Conservation (phyloP, 2,329 filamentous ascomycete species). For the Fusarium fracticaudum region DNA sequence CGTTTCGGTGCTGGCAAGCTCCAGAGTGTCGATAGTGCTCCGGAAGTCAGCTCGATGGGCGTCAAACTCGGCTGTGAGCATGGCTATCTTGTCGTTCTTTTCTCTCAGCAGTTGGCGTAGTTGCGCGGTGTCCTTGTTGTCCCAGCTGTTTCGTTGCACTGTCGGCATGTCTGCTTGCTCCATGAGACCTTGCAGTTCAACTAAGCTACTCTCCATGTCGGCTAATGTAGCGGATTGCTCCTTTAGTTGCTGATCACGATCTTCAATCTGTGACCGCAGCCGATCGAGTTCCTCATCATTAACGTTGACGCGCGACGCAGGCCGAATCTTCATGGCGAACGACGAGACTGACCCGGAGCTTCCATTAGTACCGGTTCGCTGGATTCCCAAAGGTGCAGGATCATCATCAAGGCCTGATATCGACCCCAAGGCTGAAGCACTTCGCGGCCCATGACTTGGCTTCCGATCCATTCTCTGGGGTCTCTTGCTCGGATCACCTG, state of each 20-base stretch:
- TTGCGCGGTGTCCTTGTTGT: conserved; percentile 78
- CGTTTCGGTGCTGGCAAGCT: conserved; percentile 94
- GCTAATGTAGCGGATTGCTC: conserved; percentile 84
- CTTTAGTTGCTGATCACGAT: conserved; percentile 86
- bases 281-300: conserved; percentile 79
- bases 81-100: conserved; percentile 95
- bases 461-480: conserved; percentile 58
- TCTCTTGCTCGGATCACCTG: conserved; percentile 70
- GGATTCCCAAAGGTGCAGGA: conserved; percentile 60
- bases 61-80: conserved; percentile 94
- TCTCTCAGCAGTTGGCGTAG: conserved; percentile 86
- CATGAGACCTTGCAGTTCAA: conserved; percentile 79
- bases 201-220: conserved; percentile 89
- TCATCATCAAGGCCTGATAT: conserved; percentile 67
- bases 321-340: conserved; percentile 62
- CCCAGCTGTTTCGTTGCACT: conserved; percentile 59
- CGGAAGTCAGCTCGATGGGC: conserved; percentile 94
- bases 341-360: conserved; percentile 65
- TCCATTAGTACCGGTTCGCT: conserved; percentile 63
- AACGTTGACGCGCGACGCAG: conserved; percentile 59
- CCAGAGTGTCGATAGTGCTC: conserved; percentile 95
- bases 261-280: conserved; percentile 78
- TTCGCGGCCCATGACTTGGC: conserved; percentile 64
- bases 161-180: conserved; percentile 60
- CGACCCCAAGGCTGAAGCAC: conserved; percentile 67